These are phyloP conservation scores for Saccharomyces hybrid DNA, from an alignment of 1,139 yeast species.

Conservation along the genomic window DNA sequence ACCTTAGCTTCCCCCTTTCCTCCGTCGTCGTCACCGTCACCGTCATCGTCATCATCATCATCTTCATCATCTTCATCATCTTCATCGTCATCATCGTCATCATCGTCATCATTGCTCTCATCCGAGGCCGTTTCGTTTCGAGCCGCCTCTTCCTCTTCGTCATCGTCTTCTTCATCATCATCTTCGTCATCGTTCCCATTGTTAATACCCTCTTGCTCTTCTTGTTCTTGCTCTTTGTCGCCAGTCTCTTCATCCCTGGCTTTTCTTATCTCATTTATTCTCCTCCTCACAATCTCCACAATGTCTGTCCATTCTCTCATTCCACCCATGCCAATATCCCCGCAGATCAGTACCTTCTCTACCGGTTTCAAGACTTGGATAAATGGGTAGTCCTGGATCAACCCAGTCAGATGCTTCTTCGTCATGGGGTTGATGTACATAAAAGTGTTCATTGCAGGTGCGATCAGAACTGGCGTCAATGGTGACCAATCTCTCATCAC, in stretches of 20 bases:
- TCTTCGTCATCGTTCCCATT: constrained; percentile 6
- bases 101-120: constrained; percentile 5
- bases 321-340: constrained; percentile 93
- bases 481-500: constrained; percentile 91
- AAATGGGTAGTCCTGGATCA: constrained; percentile 87
- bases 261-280: constrained; percentile 28
- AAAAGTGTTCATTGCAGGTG: constrained; percentile 91
- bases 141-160: not conserved
- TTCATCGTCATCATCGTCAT: constrained; percentile 5
- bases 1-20: not conserved
- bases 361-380: constrained; percentile 82
- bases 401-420: constrained; percentile 64
- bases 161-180: constrained; percentile 21
- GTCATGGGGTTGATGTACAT: constrained; percentile 85
- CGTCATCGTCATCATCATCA: constrained; percentile 4
- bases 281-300: constrained; percentile 67
- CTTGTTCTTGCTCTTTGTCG: constrained; percentile 10
- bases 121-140: constrained; percentile 5
- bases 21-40: not conserved
- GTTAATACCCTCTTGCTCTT: constrained; percentile 15
- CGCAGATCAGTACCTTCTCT: constrained; percentile 72
- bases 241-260: constrained; percentile 24
- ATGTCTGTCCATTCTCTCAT: constrained; percentile 94
- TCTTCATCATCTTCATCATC: constrained; percentile 2
- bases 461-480: constrained; percentile 75